Evolutionary conservation across 106 monocot species (phyloP).

Genomic region (Allium cepa): DNA sequence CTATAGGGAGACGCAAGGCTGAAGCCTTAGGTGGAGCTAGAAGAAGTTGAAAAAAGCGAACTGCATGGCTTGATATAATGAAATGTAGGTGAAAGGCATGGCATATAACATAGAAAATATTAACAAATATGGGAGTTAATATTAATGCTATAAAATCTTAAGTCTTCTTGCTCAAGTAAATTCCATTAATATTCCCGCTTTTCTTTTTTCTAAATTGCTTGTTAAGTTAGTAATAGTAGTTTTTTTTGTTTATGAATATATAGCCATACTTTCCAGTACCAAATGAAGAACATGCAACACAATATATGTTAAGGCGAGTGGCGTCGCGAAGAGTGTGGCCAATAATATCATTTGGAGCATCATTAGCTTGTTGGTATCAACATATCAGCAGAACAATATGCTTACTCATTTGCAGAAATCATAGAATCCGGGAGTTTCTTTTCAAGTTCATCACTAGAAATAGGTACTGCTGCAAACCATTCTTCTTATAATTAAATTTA

Average conservation of each 20-base stretch:
- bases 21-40: too few species aligned
- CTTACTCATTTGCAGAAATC: constrained; percentile 23
- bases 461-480: constrained; percentile 5
- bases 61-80: too few species aligned
- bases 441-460: constrained; percentile 18
- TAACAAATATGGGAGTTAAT: too few species aligned
- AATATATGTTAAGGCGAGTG: constrained; percentile 19
- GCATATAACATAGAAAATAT: too few species aligned
- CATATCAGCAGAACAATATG: constrained; percentile 20
- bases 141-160: neutral
- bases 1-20: too few species aligned
- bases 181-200: neutral
- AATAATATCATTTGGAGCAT: constrained; percentile 13
- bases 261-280: constrained; percentile 23
- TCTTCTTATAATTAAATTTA: too few species aligned
- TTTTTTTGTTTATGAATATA: too few species aligned
- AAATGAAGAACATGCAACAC: constrained; percentile 18
- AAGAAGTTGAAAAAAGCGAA: too few species aligned
- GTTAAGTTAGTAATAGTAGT: neutral
- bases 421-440: constrained; percentile 18
- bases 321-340: constrained; percentile 22
- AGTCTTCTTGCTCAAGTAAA: constrained; percentile 16
- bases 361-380: constrained; percentile 21
- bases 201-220: neutral
- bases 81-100: too few species aligned